A percentile compares a stretch with the other conserved stretches of the same genome.
Conservation (phyloP, 148 eudicot species). For the Polygonum maritimum region DNA sequence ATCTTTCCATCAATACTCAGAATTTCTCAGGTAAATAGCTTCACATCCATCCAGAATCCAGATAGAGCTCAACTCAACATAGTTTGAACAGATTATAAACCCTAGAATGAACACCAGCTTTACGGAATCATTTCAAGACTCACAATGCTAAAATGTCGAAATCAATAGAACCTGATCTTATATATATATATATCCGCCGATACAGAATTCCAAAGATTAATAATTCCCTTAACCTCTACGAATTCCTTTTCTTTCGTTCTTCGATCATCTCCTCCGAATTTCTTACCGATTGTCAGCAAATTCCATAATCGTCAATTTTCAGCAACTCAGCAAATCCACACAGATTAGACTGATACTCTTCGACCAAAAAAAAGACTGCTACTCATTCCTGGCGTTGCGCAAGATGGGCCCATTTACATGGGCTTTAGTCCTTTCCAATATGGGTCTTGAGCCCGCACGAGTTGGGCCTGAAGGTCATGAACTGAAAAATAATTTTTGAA, state of each 20-base stretch:
- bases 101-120: not conserved
- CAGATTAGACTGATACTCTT: not conserved
- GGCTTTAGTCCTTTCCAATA: not conserved
- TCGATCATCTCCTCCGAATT: not conserved
- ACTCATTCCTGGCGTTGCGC: not conserved
- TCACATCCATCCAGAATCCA: not conserved
- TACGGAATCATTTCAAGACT: not conserved
- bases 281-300: not conserved
- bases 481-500: not conserved
- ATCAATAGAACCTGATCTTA: not conserved
- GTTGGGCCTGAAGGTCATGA: not conserved
- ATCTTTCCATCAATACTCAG: not conserved
- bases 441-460: not conserved
- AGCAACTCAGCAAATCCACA: not conserved
- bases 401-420: not conserved
- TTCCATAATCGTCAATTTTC: not conserved
- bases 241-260: not conserved
- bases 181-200: not conserved
- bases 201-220: not conserved
- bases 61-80: not conserved
- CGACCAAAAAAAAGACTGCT: too few species aligned
- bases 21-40: too few species aligned
- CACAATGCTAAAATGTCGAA: not conserved
- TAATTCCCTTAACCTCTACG: not conserved
- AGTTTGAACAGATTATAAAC: not conserved